Evolutionary conservation across 2,329 filamentous ascomycete genomes (phyloP).

Genomic region (Neobulgaria alba): DNA sequence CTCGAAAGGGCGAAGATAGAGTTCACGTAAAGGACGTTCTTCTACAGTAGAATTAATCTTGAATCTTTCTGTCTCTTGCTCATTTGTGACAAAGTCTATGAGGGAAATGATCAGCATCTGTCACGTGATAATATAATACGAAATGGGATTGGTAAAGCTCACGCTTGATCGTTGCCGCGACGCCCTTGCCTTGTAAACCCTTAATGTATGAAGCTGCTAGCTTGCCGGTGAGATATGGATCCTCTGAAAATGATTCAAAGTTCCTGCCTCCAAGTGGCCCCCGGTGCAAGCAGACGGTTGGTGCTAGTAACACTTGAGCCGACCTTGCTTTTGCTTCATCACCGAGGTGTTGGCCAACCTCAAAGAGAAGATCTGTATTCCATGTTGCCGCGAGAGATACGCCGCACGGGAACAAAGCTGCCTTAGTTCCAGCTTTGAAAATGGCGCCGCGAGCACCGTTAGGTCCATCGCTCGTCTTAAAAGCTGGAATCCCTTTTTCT

Average conservation of each 20-base stretch:
- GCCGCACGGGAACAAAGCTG: conserved; percentile 71
- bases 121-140: background rate
- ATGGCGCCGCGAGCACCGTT: conserved; percentile 61
- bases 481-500: conserved; percentile 52
- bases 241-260: conserved; percentile 82
- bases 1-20: conserved; percentile 69
- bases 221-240: conserved; percentile 68
- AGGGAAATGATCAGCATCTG: conserved; percentile 5
- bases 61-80: conserved; percentile 61
- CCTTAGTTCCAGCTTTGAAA: conserved; percentile 59
- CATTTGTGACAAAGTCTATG: conserved; percentile 59
- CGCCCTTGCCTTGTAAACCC: conserved; percentile 63
- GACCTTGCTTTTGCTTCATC: conserved; percentile 65
- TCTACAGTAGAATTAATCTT: conserved; percentile 56
- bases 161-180: conserved; percentile 75
- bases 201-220: conserved; percentile 64
- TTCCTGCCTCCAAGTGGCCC: conserved; percentile 77
- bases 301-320: conserved; percentile 64
- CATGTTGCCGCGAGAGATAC: conserved; percentile 73
- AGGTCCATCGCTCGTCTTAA: conserved; percentile 61
- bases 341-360: conserved; percentile 63
- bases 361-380: conserved; percentile 60
- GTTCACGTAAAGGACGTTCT: conserved; percentile 57
- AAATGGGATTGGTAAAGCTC: background rate
- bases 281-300: conserved; percentile 74